Conservation (phyloP, 148 eudicot genomes). For the Dysphania ambrosioides region DNA sequence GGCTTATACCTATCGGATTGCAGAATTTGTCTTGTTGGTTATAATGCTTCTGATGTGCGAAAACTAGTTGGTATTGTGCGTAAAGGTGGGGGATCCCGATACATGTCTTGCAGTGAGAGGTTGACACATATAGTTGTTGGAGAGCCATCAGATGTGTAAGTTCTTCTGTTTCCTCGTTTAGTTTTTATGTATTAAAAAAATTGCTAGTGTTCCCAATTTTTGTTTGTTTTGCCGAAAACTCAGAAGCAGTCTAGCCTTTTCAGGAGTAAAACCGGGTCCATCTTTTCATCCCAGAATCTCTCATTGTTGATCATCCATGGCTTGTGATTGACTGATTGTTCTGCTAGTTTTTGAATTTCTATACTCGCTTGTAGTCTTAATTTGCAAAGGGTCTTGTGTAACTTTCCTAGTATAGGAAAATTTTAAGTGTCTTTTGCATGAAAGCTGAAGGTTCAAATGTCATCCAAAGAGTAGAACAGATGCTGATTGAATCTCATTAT, state of each 20-base stretch:
- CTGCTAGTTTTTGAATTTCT: neutral
- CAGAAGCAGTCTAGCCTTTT: neutral
- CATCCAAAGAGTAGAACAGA: neutral
- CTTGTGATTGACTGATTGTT: neutral
- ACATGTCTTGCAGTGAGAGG: slow-evolving; percentile 70
- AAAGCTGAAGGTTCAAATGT: neutral
- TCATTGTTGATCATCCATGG: neutral
- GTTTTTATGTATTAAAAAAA: slow-evolving; percentile 5
- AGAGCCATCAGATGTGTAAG: slow-evolving; percentile 86
- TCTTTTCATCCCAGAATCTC: neutral
- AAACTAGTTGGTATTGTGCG: slow-evolving; percentile 78
- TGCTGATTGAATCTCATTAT: neutral
- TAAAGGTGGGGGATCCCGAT: slow-evolving; percentile 94
- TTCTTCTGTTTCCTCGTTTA: neutral
- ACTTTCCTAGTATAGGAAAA: neutral
- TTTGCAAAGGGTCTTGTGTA: neutral
- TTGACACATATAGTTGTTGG: slow-evolving; percentile 91
- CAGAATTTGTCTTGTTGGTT: slow-evolving; percentile 74
- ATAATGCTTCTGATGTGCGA: slow-evolving; percentile 66
- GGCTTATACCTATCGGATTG: slow-evolving; percentile 92
- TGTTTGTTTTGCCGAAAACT: neutral
- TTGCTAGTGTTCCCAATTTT: too few relatives aligned
- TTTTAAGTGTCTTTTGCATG: neutral
- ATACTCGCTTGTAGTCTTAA: neutral
- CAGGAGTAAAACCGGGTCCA: neutral